Evolutionary conservation across 352 stramenopile genomes (phyloP).

Genomic region (Phytophthora pistaciae): DNA sequence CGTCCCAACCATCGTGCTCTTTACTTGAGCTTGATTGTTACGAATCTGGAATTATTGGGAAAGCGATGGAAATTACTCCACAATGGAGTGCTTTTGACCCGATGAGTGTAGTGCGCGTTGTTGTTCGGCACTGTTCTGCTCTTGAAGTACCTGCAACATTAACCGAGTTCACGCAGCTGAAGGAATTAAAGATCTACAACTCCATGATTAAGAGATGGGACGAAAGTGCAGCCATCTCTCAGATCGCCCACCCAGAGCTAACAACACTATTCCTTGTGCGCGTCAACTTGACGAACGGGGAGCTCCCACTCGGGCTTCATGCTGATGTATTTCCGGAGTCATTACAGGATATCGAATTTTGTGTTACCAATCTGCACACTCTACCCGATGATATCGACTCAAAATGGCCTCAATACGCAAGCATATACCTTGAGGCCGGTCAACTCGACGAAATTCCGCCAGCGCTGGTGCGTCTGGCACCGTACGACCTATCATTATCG

Average conservation of each 20-base stretch:
- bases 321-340: slow-evolving; percentile 8
- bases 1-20: slow-evolving; percentile 39
- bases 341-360: slow-evolving; percentile 41
- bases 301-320: slow-evolving; percentile 16
- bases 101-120: not conserved
- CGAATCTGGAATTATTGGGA: not conserved
- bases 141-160: slow-evolving; percentile 8
- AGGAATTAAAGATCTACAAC: slow-evolving; percentile 37
- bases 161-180: slow-evolving; percentile 19
- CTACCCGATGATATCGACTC: slow-evolving; percentile 47
- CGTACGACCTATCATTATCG: slow-evolving; percentile 32
- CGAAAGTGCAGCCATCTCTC: slow-evolving; percentile 12
- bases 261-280: slow-evolving; percentile 27
- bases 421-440: slow-evolving; percentile 18
- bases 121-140: not conserved
- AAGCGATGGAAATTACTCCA: not conserved
- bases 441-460: slow-evolving; percentile 8
- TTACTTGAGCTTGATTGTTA: slow-evolving; percentile 31
- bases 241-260: slow-evolving; percentile 15
- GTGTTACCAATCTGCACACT: slow-evolving; percentile 34
- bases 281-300: slow-evolving; percentile 18
- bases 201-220: slow-evolving; percentile 24
- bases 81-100: not conserved
- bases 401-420: slow-evolving; percentile 33
- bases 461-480: slow-evolving; percentile 24